phyloP scores from a whole-genome alignment of 768 basidiomycete genomes.

The Hypsizygus marmoreus region DNA sequence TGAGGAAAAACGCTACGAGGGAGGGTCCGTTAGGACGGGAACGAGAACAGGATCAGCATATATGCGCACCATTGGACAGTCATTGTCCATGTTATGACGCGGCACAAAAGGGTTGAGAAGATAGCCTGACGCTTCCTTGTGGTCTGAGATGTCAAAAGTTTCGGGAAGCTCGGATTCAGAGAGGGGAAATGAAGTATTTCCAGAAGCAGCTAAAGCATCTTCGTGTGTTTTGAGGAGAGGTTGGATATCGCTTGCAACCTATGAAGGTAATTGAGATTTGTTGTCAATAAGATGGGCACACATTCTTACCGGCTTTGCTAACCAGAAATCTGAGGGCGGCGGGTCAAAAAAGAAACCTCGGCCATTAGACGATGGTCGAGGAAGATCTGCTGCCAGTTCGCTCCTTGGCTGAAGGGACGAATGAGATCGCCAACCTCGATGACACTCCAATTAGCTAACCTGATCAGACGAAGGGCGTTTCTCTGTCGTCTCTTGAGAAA shows the following conservation, averaged over 20 bases:
- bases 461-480: no score
- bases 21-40: background rate
- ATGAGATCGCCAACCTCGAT: no score
- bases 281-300: no score
- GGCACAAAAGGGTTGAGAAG: background rate
- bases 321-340: no score
- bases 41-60: background rate
- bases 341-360: no score
- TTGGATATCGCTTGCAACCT: slow-evolving; percentile 3
- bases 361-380: no score
- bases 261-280: background rate
- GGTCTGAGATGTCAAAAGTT: slow-evolving; percentile 25
- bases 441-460: no score
- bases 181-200: slow-evolving; percentile 26
- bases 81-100: background rate
- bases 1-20: background rate
- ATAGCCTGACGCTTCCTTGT: slow-evolving; percentile 5
- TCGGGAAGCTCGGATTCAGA: slow-evolving; percentile 26
- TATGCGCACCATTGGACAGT: slow-evolving; percentile 12
- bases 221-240: background rate
- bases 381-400: no score
- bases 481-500: no score
- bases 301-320: no score
- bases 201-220: slow-evolving; percentile 7
- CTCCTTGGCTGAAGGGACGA: no score